Conservation (phyloP, 106 monocot genomes). For the Dendrobium officinale region DNA sequence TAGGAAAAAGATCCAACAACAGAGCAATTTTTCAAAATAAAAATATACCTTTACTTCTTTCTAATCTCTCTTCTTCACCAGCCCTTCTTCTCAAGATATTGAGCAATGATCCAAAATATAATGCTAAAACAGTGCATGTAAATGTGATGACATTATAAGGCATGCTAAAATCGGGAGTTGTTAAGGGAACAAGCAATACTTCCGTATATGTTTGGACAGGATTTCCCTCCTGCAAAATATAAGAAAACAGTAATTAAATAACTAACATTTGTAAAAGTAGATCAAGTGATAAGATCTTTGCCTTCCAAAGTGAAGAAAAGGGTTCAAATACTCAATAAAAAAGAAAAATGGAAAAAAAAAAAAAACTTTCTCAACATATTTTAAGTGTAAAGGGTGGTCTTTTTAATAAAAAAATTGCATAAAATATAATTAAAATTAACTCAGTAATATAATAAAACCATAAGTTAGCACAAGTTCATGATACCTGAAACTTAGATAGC, state of each 20-base stretch:
- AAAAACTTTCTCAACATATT: not conserved
- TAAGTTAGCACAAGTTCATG: not conserved
- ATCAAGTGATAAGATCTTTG: not conserved
- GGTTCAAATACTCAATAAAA: not conserved
- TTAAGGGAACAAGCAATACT: constrained; percentile 92
- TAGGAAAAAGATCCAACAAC: not conserved
- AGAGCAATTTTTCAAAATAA: not conserved
- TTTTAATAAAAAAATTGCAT: not conserved
- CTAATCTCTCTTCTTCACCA: constrained; percentile 77
- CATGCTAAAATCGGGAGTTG: constrained; percentile 99
- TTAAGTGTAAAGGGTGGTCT: not conserved
- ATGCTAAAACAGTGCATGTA: constrained; percentile 87
- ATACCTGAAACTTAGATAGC: constrained; percentile 60
- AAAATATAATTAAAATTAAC: not conserved
- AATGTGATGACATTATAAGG: constrained; percentile 98
- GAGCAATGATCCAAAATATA: constrained; percentile 93
- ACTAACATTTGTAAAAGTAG: not conserved
- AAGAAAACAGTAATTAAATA: not conserved
- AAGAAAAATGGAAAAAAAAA: not conserved
- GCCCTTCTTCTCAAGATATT: constrained; percentile 77
- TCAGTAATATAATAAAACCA: not conserved
- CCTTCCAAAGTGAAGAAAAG: not conserved
- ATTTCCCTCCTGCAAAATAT: constrained; percentile 47
- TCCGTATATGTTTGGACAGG: constrained; percentile 65
- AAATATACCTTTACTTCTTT: constrained; percentile 53